Conservation (phyloP, 1,139 yeast genomes). For the Yamadazyma taylorii region DNA sequence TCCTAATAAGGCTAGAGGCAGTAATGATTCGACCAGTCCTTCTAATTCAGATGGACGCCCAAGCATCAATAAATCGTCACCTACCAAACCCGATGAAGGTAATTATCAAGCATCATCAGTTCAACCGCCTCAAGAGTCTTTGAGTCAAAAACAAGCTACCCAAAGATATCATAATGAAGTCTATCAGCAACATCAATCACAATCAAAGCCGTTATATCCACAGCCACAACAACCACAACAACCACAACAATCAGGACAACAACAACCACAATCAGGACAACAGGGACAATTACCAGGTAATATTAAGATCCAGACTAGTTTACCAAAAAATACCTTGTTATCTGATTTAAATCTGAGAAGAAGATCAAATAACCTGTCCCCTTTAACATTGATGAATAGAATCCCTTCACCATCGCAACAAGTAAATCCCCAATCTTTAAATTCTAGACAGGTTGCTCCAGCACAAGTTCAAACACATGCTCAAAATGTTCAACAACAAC, state of each 20-base stretch:
- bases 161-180: conserved; percentile 17
- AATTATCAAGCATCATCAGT: too few relatives aligned
- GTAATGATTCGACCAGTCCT: too few relatives aligned
- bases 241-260: conserved; percentile 1
- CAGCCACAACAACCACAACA: conserved; percentile 1
- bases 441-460: conserved; percentile 4
- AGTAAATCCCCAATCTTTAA: neutral
- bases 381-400: conserved; percentile 10
- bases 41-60: too few relatives aligned
- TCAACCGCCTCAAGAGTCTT: neutral
- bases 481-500: conserved; percentile 3
- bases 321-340: conserved; percentile 11
- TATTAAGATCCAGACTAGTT: conserved; percentile 9
- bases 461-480: conserved; percentile 5
- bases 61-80: neutral
- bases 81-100: neutral
- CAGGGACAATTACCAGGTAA: conserved; percentile 5
- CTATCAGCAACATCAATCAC: neutral
- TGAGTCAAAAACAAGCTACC: conserved; percentile 5
- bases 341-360: conserved; percentile 16
- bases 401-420: conserved; percentile 10
- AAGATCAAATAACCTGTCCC: conserved; percentile 14
- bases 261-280: conserved; percentile 6
- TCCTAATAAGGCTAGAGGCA: neutral
- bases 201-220: neutral